Percentiles rank a stretch among this genome's conserved stretches.
phyloP scores from a whole-genome alignment of 139 green algal genomes.

The Chlorella sp. region DNA sequence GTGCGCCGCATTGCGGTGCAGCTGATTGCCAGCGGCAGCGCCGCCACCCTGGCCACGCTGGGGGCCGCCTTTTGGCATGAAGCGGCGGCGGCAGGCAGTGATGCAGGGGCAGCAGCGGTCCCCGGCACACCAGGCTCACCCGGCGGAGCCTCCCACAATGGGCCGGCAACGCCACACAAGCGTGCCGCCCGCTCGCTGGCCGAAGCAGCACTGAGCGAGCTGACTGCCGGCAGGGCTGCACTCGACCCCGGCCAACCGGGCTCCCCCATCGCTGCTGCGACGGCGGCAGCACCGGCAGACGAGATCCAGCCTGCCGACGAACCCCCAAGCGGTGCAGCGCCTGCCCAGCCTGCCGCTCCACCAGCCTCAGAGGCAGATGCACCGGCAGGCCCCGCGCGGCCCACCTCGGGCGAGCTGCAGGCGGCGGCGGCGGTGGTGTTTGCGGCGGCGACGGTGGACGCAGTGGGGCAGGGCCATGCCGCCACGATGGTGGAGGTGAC shows the following conservation, averaged over 20 bases:
- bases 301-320: background rate
- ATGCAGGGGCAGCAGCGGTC: background rate
- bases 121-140: too few relatives aligned
- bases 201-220: background rate
- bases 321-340: too few relatives aligned
- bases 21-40: background rate
- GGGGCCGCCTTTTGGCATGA: background rate
- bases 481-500: background rate
- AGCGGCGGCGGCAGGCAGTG: background rate
- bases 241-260: background rate
- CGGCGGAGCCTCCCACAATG: too few relatives aligned
- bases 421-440: background rate
- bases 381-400: background rate
- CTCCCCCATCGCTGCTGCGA: background rate
- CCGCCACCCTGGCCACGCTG: background rate
- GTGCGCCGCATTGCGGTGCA: background rate
- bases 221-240: background rate
- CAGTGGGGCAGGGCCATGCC: background rate
- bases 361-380: background rate
- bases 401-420: background rate
- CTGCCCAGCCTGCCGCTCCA: background rate
- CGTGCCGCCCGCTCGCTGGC: background rate
- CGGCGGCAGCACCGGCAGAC: background rate
- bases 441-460: background rate
- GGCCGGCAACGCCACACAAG: background rate